Conservation (phyloP, 2,329 filamentous ascomycete genomes). For the Fusarium tupiense region DNA sequence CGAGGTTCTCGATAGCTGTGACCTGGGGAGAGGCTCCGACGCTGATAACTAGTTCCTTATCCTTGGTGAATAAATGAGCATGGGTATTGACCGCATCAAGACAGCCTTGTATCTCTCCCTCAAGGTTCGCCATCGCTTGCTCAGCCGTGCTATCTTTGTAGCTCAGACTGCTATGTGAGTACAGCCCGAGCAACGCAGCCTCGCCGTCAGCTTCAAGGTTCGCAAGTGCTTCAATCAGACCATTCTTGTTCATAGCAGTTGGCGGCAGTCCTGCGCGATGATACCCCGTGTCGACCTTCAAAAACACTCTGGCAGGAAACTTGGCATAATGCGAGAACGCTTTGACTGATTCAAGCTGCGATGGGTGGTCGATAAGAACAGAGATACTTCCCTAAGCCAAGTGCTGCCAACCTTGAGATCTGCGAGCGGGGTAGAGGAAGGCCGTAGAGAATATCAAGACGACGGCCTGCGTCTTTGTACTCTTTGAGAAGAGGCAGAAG, state of each 20-base stretch:
- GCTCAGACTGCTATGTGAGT: conserved; percentile 49
- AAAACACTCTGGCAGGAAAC: conserved; percentile 55
- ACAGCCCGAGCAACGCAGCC: conserved; percentile 40
- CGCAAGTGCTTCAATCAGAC: conserved; percentile 51
- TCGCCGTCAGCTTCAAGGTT: conserved; percentile 26
- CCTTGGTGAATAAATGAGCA: conserved; percentile 7
- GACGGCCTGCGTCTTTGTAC: conserved; percentile 34
- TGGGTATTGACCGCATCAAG: conserved; percentile 36
- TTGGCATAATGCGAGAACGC: conserved; percentile 47
- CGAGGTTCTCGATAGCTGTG: conserved; percentile 42
- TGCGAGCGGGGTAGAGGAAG: conserved; percentile 66
- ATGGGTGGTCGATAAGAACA: conserved; percentile 66
- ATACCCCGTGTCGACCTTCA: conserved; percentile 73
- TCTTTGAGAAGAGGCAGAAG: conserved; percentile 60
- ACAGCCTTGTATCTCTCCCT: conserved; percentile 46
- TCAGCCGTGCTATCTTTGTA: conserved; percentile 42
- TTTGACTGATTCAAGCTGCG: conserved; percentile 51
- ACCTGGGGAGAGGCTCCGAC: conserved; percentile 49
- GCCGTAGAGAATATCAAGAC: conserved; percentile 64
- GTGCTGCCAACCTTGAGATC: conserved; percentile 57
- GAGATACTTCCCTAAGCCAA: conserved; percentile 58
- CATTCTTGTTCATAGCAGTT: conserved; percentile 48
- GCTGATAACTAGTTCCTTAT: conserved; percentile 41
- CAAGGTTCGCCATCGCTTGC: conserved; percentile 45
- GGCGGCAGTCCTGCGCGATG: conserved; percentile 68